Evolutionary conservation across 2,329 filamentous ascomycete species (phyloP), one percentile per base, ranked within the genome.

Genomic region (Onygena corvina): DNA sequence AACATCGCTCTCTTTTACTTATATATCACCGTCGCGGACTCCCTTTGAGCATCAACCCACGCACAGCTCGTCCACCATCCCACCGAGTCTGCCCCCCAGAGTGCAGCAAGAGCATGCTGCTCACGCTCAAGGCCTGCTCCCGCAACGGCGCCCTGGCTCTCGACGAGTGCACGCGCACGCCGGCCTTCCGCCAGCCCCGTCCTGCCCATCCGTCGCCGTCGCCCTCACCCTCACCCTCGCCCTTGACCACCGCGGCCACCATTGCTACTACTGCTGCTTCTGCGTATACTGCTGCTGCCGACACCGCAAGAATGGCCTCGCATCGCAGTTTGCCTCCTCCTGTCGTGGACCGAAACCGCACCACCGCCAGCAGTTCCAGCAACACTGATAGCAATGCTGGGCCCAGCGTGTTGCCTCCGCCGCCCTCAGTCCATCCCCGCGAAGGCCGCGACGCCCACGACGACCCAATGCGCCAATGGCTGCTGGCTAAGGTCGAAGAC

Each of bases 381-480:
- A 50, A 53, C 21, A 57, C 57, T 52, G 69, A 69, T 59, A 16
- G 65, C 67, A 16, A 64, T 75, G 51, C 73, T 71, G 29, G 72
- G 77, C 52, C 23, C 50, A 34, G 40, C 50, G 21, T 49, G 9
- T 46, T 47, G 18, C 67, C 84, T 33, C 81, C 81, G n/a, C 71
- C 76, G 31, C 76, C 77, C 25, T 79, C 81, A 23, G n/a, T 36
- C 8, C 36, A 27, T 4, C 9, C 9, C 36, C 36, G 36, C 27
- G 36, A 42, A 7, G 21, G 21, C 3, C 12, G 36, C 5, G 36
- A 42, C 11, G 21, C 21, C 36, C 36, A 76, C 29, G 82, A 86
- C 59, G 83, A 86, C 31, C 76, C 79, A 2, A 84, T 85, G 80
- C 79, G 76, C 53, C 76, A 74, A 49, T 88, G 83, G 83, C 69